phyloP scores from a whole-genome alignment of 805 yeast genomes.

The Lipomyces spencermartinsiae region DNA sequence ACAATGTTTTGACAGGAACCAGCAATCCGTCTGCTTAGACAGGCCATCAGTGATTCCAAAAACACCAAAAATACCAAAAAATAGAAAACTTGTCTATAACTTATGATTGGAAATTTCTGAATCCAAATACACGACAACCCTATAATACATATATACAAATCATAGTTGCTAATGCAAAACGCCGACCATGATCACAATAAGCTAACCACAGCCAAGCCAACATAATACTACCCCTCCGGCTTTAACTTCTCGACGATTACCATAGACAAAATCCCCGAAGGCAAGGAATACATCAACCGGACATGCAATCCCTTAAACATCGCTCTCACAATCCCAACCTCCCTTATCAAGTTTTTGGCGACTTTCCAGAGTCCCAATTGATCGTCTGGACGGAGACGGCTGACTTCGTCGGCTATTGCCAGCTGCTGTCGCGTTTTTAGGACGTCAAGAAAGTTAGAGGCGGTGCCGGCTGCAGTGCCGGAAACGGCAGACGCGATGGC shows the following conservation, averaged over 20 bases:
- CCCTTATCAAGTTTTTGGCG: slow-evolving; percentile 48
- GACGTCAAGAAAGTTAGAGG: slow-evolving; percentile 51
- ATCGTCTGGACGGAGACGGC: slow-evolving; percentile 50
- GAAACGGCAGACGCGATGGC: slow-evolving; percentile 47
- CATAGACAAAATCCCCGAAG: slow-evolving; percentile 51
- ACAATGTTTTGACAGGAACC: no score
- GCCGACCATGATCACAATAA: not conserved
- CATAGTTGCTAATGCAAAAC: not conserved
- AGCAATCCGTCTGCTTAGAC: no score
- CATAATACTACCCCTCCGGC: slow-evolving; percentile 45
- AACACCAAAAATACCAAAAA: not conserved
- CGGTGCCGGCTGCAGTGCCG: slow-evolving; percentile 47
- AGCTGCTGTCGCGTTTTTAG: slow-evolving; percentile 54
- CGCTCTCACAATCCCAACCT: slow-evolving; percentile 48
- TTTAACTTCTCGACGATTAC: slow-evolving; percentile 50
- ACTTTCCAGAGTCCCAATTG: slow-evolving; percentile 46
- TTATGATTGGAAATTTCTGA: not conserved
- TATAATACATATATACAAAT: not conserved
- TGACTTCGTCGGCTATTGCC: slow-evolving; percentile 51
- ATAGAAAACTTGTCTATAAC: not conserved
- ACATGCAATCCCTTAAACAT: slow-evolving; percentile 49
- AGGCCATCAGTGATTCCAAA: no score
- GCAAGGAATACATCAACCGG: slow-evolving; percentile 49
- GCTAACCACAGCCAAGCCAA: not conserved
- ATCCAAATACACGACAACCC: not conserved